These are phyloP conservation scores for Pseudogymnoascus sp. DNA, from an alignment of 2,329 filamentous ascomycete species.

Conservation along the genomic window DNA sequence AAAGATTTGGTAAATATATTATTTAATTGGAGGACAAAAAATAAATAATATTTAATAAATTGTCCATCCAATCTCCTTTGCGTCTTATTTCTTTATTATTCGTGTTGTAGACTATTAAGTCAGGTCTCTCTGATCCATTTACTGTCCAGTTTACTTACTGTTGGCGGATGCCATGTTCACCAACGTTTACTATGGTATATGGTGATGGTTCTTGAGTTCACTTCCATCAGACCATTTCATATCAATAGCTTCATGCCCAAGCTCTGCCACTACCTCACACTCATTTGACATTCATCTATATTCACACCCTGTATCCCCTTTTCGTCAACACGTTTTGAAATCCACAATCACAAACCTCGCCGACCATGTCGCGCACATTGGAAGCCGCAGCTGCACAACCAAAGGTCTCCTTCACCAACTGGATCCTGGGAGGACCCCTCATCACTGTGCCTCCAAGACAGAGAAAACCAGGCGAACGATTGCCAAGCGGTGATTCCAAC, in stretches of 20 bases:
- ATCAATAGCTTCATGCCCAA: neutral
- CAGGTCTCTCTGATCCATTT: neutral
- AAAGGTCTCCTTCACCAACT: conserved; percentile 27
- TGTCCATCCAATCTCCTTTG: neutral
- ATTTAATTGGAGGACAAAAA: neutral
- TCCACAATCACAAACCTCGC: neutral
- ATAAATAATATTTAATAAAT: neutral
- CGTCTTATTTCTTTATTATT: neutral
- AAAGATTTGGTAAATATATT: neutral
- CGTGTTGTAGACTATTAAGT: neutral
- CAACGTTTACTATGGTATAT: neutral
- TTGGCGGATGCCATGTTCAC: neutral
- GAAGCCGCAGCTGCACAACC: neutral
- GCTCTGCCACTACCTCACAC: neutral
- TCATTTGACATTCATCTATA: neutral
- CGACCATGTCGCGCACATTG: neutral
- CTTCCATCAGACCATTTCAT: neutral
- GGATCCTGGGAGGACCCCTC: conserved; percentile 27
- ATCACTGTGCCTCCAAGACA: neutral
- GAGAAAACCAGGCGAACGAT: neutral
- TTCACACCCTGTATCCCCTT: neutral
- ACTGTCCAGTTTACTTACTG: neutral
- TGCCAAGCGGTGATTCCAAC: neutral
- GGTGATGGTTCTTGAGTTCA: neutral
- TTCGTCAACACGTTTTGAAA: neutral